Base-by-base conservation (phyloP, 768 basidiomycete species). In the Suillus tomentosus region DNA sequence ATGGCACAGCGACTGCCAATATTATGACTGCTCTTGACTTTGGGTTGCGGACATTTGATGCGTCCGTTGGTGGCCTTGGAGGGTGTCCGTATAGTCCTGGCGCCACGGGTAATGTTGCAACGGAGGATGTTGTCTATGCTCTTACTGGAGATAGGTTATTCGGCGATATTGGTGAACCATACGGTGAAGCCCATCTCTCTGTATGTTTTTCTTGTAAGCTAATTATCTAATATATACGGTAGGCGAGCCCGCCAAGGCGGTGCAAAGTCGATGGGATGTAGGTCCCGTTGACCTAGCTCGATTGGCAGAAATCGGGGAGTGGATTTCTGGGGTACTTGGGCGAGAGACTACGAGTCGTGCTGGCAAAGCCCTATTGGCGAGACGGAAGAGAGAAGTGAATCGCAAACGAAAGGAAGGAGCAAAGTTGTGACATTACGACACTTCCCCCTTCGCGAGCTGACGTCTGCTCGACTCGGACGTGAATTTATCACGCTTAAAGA, bases 81-180 rank as follows among this genome's bases (percentile, higher is more conserved):
- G 95, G 96, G 19, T 98, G 96, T 71, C 96, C 96, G 3, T 99
- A 94, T 76, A 95, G 96, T 1, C 96, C 96, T 2, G 95, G 95
- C 6, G 95, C 96, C 15, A 95, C 94, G 0, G 96, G 96, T 17
- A 97, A 97, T 69, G 92, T 97, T 19, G 89, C 94, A 0, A 98
- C 96, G 0, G 96, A 99, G 69, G 92, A 96, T 68, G 86, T 96
- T 1, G 80, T 96, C 10, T 95, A 97, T 66, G 90, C 92, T 0
- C 82, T 99, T 9, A 66, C 84, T 81, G 68, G 87, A 78, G 59
- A 89, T 87, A 11, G 81, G 78, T 54, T 87, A 86, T 73, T 83
- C 79, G 5, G 86, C 86, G 5, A 79, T 69, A 65, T 70, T 1
- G 87, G 86, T 47, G 66, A 72, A 55, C 60, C 68, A 42, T 61